A percentile compares a stretch with the other conserved stretches of the same genome.
Conservation (phyloP, 352 stramenopile species). For the Globisporangium cylindrosporum region DNA sequence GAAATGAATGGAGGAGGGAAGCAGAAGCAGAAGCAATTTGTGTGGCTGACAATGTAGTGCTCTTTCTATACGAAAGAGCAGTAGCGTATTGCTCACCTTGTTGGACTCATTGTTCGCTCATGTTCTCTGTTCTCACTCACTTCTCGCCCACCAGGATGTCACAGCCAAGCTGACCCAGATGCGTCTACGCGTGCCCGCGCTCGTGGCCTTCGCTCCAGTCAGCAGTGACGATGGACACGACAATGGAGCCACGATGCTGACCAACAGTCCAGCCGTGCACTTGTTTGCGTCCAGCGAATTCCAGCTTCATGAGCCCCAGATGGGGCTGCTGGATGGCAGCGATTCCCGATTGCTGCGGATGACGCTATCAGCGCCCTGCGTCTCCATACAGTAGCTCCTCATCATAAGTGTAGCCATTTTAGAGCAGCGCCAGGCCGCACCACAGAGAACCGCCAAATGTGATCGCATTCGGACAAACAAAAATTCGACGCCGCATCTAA, state of each 20-base stretch:
- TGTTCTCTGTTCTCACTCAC: background rate
- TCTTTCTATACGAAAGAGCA: background rate
- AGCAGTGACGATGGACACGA: background rate
- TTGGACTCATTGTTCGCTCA: background rate
- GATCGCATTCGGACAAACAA: background rate
- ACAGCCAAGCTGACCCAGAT: constrained; percentile 3
- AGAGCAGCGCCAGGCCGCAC: background rate
- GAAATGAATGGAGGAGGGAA: too few relatives aligned
- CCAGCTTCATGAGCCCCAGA: background rate
- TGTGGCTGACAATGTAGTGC: background rate
- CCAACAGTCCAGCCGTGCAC: background rate
- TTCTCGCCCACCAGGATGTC: background rate
- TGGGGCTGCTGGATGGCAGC: too few relatives aligned
- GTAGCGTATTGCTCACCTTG: background rate
- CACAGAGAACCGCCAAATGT: background rate
- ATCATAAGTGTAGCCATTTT: background rate
- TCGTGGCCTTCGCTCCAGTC: background rate
- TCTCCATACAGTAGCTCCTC: background rate
- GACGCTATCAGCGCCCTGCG: background rate
- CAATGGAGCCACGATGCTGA: background rate
- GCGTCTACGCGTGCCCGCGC: background rate
- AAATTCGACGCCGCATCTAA: background rate
- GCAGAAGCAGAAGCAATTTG: background rate
- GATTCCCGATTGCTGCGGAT: background rate
- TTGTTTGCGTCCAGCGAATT: background rate